Percentiles rank a stretch among this genome's conserved stretches.
Conservation (phyloP, 106 monocot species). For the Dendrobium nobile region DNA sequence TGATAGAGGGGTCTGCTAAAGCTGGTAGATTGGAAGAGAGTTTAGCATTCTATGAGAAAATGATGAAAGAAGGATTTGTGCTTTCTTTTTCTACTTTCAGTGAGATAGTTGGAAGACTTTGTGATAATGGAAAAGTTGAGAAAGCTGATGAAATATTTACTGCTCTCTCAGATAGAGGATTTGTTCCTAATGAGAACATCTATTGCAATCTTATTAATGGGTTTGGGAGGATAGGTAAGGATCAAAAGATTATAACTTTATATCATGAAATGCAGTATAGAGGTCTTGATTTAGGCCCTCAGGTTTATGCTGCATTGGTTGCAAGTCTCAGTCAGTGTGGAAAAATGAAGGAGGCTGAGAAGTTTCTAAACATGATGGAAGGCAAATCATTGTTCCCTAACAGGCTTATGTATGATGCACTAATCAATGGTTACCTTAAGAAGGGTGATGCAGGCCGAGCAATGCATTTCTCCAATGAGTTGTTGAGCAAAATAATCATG, state of each 20-base stretch:
- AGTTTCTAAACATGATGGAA: slow-evolving; percentile 22
- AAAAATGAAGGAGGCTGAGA: slow-evolving; percentile 55
- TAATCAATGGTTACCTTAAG: slow-evolving; percentile 15
- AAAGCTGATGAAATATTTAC: slow-evolving; percentile 63
- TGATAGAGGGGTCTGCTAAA: slow-evolving; percentile 46
- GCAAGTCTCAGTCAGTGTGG: slow-evolving; percentile 49
- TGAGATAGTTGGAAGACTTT: slow-evolving; percentile 42
- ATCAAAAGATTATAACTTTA: slow-evolving; percentile 30
- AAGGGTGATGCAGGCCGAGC: slow-evolving; percentile 23
- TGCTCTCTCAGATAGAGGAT: slow-evolving; percentile 50
- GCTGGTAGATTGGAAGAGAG: slow-evolving; percentile 38
- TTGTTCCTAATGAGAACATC: slow-evolving; percentile 32
- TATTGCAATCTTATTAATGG: slow-evolving; percentile 65
- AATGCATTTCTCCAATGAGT: slow-evolving; percentile 22
- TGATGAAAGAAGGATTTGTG: slow-evolving; percentile 43
- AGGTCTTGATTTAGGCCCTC: slow-evolving; percentile 20
- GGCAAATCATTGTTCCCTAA: slow-evolving; percentile 15
- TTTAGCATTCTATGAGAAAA: slow-evolving; percentile 36
- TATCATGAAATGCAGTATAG: slow-evolving; percentile 73
- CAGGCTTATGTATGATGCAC: slow-evolving; percentile 20
- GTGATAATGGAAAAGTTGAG: slow-evolving; percentile 37
- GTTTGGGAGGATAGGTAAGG: slow-evolving; percentile 34
- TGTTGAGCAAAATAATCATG: slow-evolving; percentile 10
- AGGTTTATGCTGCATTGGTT: slow-evolving; percentile 36
- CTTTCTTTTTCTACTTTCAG: slow-evolving; percentile 35